Percentiles rank a stretch among this genome's conserved stretches.
Conservation (phyloP, 2,329 filamentous ascomycete genomes). For the Calonectria multiphialidica region DNA sequence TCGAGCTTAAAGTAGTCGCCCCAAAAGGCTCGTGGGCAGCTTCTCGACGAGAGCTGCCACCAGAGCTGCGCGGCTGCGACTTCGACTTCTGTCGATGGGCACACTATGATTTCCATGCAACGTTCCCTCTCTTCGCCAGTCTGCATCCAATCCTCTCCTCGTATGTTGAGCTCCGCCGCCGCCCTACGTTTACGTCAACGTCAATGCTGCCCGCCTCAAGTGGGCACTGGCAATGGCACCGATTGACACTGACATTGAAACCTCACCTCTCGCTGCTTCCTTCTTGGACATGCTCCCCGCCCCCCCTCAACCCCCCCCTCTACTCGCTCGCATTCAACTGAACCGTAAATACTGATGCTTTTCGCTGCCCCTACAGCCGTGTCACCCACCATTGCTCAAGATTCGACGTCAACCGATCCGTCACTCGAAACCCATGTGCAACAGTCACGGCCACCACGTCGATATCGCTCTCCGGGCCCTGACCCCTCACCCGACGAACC, state of each 20-base stretch:
- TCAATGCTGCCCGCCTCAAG: background rate
- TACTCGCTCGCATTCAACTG: background rate
- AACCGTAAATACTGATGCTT: slow-evolving; percentile 50
- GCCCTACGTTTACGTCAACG: slow-evolving; percentile 12
- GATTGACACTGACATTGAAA: slow-evolving; percentile 11
- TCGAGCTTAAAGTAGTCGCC: slow-evolving; percentile 22
- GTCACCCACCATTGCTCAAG: slow-evolving; percentile 47
- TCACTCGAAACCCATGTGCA: slow-evolving; percentile 65
- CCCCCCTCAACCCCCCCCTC: slow-evolving; percentile 17
- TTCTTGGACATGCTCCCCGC: background rate
- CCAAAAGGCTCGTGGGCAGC: slow-evolving; percentile 38
- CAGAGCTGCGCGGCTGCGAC: slow-evolving; percentile 51
- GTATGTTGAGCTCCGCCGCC: slow-evolving; percentile 61
- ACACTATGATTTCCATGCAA: slow-evolving; percentile 73
- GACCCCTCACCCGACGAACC: slow-evolving; percentile 56
- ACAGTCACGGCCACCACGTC: slow-evolving; percentile 61
- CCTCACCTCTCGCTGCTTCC: slow-evolving; percentile 9
- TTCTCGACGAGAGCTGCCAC: slow-evolving; percentile 44
- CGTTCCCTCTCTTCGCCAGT: slow-evolving; percentile 73
- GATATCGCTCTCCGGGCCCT: slow-evolving; percentile 68
- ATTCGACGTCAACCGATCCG: slow-evolving; percentile 67
- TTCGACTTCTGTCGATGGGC: slow-evolving; percentile 54
- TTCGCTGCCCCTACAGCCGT: slow-evolving; percentile 44
- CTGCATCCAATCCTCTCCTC: slow-evolving; percentile 67
- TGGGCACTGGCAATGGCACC: background rate